Conservation (phyloP, 179 eudicot genomes). For the Gypsophila paniculata region DNA sequence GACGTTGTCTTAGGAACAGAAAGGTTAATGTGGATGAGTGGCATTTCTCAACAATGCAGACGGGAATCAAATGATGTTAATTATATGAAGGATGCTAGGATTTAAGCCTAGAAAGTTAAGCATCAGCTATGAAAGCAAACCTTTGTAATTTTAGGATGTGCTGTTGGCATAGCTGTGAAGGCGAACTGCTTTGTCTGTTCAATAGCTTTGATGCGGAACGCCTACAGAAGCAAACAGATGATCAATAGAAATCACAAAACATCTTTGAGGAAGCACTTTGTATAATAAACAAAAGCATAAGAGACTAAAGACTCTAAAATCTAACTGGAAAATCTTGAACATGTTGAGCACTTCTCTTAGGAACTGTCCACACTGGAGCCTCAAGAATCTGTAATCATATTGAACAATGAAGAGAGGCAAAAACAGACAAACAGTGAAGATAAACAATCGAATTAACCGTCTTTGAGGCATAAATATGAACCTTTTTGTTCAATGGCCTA, state of each 20-base stretch:
- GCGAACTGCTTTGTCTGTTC: slow-evolving; percentile 58
- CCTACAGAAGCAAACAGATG: slow-evolving; percentile 35
- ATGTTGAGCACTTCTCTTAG: slow-evolving; percentile 54
- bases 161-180: slow-evolving; percentile 35
- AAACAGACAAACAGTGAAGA: neutral
- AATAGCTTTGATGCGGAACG: slow-evolving; percentile 57
- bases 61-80: too few relatives aligned
- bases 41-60: too few relatives aligned
- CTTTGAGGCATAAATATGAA: slow-evolving; percentile 17
- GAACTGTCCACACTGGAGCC: slow-evolving; percentile 45
- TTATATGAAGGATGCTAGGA: too few relatives aligned
- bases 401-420: neutral
- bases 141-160: slow-evolving; percentile 35
- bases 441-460: neutral
- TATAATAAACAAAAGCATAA: neutral
- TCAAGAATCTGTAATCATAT: slow-evolving; percentile 55
- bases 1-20: too few relatives aligned
- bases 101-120: neutral
- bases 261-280: slow-evolving; percentile 3
- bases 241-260: neutral
- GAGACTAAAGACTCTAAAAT: slow-evolving; percentile 9
- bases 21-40: too few relatives aligned
- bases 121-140: slow-evolving; percentile 24
- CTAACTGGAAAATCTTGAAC: slow-evolving; percentile 64
- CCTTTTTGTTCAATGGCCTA: slow-evolving; percentile 81